Evolutionary conservation across 176 grass and related monocot species (phyloP).

Genomic region (Avena eriantha): DNA sequence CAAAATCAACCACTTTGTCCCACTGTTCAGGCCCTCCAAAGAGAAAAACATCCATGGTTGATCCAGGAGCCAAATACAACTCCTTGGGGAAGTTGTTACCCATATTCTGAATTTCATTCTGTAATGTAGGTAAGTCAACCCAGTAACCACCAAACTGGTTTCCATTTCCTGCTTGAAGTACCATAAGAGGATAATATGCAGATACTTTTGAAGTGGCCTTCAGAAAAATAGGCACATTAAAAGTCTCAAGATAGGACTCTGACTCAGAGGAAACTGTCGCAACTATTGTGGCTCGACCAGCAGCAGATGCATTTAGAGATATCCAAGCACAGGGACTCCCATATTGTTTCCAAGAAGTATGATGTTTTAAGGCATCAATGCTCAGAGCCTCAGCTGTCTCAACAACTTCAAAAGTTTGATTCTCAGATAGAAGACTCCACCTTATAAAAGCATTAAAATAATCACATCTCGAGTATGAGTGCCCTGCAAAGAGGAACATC

Average conservation of each 20-base stretch:
- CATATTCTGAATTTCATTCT: constrained; percentile 48
- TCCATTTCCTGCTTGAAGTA: constrained; percentile 84
- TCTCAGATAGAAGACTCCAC: constrained; percentile 80
- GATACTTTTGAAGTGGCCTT: constrained; percentile 73
- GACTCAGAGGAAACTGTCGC: constrained; percentile 70
- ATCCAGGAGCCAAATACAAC: constrained; percentile 88
- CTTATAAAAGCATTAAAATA: constrained; percentile 73
- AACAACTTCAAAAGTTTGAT: constrained; percentile 71
- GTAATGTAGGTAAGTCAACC: constrained; percentile 67
- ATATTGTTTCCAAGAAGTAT: constrained; percentile 45
- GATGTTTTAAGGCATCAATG: constrained; percentile 37
- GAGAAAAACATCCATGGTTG: constrained; percentile 82
- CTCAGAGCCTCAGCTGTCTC: constrained; percentile 47
- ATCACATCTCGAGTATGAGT: constrained; percentile 68
- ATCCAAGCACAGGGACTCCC: constrained; percentile 76
- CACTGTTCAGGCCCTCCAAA: constrained; percentile 90
- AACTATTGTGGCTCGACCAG: constrained; percentile 72
- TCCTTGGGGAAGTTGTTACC: constrained; percentile 65
- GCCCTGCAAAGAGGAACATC: constrained; percentile 63
- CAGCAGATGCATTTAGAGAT: constrained; percentile 67
- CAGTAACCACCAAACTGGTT: constrained; percentile 89
- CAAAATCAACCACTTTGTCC: constrained; percentile 75
- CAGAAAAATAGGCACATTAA: constrained; percentile 63
- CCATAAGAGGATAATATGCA: constrained; percentile 79
- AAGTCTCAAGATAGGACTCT: constrained; percentile 54